Evolutionary conservation across 331 rosid genomes (phyloP), one percentile per base, ranked within the genome.

Genomic region (Quercus phellos): DNA sequence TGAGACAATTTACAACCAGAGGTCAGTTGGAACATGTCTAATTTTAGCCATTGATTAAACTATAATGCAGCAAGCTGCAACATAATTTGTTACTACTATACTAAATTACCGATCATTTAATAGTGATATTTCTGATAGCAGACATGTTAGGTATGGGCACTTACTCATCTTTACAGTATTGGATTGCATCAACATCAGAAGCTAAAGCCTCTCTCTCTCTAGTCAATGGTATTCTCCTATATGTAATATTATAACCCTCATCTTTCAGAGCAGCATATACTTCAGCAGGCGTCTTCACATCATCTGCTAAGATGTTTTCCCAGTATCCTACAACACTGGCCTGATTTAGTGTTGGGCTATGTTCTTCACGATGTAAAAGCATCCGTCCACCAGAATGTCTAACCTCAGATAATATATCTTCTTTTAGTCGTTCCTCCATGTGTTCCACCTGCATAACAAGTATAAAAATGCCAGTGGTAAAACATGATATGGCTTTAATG

Each of bases 361-460:
- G 90, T 82, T 92, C 97, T 83, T 92, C 97, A 30, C 90, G 93
- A 77, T 92, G 97, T 67, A 92, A 85, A 74, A 92, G 92, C 85
- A 90, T 87, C 68, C 92, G 90, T 56, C 97, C 92, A 80, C 95
- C 93, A 17, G 93, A 88, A 68, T 72, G 88, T 68, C 83, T 76
- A 69, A 92, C 85, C 87, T 92, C 97, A 60, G 92, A 85, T 59
- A 86, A 81, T 74, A 92, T 90, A 82, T 92, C 95, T 78, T 92
- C 90, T 86, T 92, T 92, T 67, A 92, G 76, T 60, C 97, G 87
- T 27, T 81, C 85, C 79, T 92, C 95, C 93, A 92, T 87, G 90
- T 92, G 93, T 81, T 92, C 93, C 80, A 90, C 97, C 97, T 92
- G 89, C 85, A 87, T 72, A 59, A 55, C 14, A 19, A 68, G 72